Base-by-base conservation (phyloP, 805 yeast species). In the Candida adriatica region DNA sequence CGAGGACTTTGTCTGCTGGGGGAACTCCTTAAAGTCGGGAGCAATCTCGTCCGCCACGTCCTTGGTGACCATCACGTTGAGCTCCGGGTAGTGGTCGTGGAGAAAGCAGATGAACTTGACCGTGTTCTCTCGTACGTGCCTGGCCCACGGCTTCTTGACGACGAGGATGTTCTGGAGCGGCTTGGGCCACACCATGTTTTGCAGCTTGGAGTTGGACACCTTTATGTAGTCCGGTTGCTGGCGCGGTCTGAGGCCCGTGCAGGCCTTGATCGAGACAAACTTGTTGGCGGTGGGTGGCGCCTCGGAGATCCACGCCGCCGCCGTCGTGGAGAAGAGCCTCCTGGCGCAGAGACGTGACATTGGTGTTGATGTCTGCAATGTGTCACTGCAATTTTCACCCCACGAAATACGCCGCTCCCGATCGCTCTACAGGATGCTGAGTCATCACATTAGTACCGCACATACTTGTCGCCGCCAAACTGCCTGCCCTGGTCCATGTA, bases 121-220 rank as follows among this genome's bases (percentile, higher is more conserved):
- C 73, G 80, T 73, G 4, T 92, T 86, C 6, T 62, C 58, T 10
- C 78, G 63, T 4, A 85, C 94, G 7, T 62, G 59, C 2, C 59
- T 54, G 30, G 84, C 73, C 78, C 83, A 75, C 2, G 95, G 95
- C 51, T 90, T 90, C 57, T 87, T 88, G 18, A 85, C 84, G 13
- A 90, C 64, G 33, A 80, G 68, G 8, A 90, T 73, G 51, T 88
- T 90, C 38, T 75, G 73, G 8, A 85, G 69, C 1, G 85, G 82
- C 11, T 59, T 53, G n/a, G 70, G 65, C 96, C 96, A 86, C 9
- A 72, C 57, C 26, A 87, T 51, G 17, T 72, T 66, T 42, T 73
- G 75, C 28, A 80, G 63, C 45, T 77, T 77, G 7, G 83, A 74
- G 41, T 72, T 70, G 6, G 79, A 67, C 9, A 73, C 59, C 3